Base-by-base conservation (phyloP, 257 asterid genomes). In the Rhazya stricta region DNA sequence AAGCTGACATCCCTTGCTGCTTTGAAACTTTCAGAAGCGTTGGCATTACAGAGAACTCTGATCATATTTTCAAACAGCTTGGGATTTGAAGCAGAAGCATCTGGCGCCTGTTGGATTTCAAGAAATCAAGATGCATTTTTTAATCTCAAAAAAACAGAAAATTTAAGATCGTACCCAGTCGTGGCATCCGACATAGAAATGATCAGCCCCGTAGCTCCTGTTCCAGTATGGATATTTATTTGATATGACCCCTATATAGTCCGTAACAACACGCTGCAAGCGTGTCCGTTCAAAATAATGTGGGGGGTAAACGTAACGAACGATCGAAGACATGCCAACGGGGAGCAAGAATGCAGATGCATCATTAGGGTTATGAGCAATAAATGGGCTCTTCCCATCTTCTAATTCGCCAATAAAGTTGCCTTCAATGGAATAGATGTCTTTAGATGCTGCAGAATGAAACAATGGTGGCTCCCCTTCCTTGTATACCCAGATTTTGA, bases 1-100 rank as follows among this genome's bases (percentile, higher is more conserved):
- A 90, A 46, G 46, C 87, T 36, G 16, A 78, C 90, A 58, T 89
- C 96, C 27, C 89, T 80, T 0, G 42, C 19, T 6, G 92, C 92
- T 11, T 58, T 5, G 77, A 90, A 90, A 6, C 92, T 91, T 74
- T 90, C 94, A 0, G 94, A 63, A 1, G 66, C 36, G 56, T 90
- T 90, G 69, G 96, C 94, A 67, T 90, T 90, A 91, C 96, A 88
- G 1, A 88, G 83, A 36, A 82, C 92, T 43, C 94, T 69, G 15
- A 87, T 87, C 1, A 86, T 27, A 75, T 86, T 87, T 23, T 66
- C 62, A 82, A 53, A 83, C 23, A 87, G 75, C 29, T 63, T 8
- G 0, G 87, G 85, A 30, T 83, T 71, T 4, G 46, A 85, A 0
- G 11, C 1, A 0, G 96, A 81, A 30, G 77, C 81, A 9, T 67